phyloP scores from a whole-genome alignment of 1,284 basidiomycete species.

The Leccinum insolens region DNA sequence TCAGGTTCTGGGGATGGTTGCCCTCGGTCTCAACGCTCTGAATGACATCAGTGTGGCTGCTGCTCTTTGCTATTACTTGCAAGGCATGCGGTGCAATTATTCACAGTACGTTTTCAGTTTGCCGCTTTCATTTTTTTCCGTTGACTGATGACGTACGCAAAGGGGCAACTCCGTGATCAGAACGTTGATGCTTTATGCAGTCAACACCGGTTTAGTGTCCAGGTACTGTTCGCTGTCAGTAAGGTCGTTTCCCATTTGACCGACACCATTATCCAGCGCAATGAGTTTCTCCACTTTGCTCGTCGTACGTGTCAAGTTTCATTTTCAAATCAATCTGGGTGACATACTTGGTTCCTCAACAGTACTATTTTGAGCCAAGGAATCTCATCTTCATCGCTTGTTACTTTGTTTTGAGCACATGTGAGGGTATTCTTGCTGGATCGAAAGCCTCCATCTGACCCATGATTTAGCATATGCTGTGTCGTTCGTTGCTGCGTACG shows the following conservation, averaged over 20 bases:
- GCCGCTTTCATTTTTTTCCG: neutral
- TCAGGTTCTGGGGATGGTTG: constrained; percentile 44
- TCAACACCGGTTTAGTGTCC: constrained; percentile 57
- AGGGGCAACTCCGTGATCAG: constrained; percentile 67
- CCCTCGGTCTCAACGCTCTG: constrained; percentile 46
- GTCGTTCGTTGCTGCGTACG: constrained; percentile 69
- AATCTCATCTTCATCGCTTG: constrained; percentile 62
- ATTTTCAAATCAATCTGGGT: neutral
- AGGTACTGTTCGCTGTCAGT: constrained; percentile 40
- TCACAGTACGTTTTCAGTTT: constrained; percentile 18
- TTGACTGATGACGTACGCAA: constrained; percentile 2
- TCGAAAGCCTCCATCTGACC: constrained; percentile 1
- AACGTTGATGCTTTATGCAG: constrained; percentile 50
- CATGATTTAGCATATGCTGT: constrained; percentile 59
- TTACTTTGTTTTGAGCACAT: constrained; percentile 67
- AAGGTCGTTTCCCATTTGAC: neutral
- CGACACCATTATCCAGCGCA: constrained; percentile 41
- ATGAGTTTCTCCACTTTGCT: constrained; percentile 60
- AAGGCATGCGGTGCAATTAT: constrained; percentile 48
- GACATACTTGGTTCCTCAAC: neutral
- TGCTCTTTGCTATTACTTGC: constrained; percentile 55
- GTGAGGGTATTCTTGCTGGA: constrained; percentile 39
- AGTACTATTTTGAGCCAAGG: constrained; percentile 59
- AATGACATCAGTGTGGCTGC: constrained; percentile 52
- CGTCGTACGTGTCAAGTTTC: constrained; percentile 43